A percentile compares a stretch with the other conserved stretches of the same genome.
These are phyloP conservation scores for Termitomyces sp. DNA, from an alignment of 768 basidiomycete genomes.

Conservation along the genomic window DNA sequence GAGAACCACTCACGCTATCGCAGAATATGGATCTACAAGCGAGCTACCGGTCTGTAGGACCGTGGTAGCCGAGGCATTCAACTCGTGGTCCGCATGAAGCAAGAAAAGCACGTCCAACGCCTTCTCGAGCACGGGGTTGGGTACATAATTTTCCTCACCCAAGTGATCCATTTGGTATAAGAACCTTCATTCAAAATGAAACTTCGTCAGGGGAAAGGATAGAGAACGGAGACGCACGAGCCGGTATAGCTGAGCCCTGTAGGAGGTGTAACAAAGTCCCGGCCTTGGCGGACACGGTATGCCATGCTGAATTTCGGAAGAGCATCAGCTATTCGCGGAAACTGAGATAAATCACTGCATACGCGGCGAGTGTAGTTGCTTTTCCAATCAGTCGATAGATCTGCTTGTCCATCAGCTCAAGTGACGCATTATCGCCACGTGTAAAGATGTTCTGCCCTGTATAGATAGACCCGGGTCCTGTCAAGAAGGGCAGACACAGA, in stretches of 20 bases:
- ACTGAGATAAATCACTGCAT: constrained; percentile 19
- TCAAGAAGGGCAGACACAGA: not conserved
- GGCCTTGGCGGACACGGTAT: constrained; percentile 86
- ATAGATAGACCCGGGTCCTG: not conserved
- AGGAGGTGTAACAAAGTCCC: constrained; percentile 82
- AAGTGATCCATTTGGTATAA: constrained; percentile 89
- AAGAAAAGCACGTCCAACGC: constrained; percentile 87
- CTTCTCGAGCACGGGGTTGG: constrained; percentile 81
- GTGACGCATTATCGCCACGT: constrained; percentile 54
- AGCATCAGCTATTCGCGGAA: not conserved
- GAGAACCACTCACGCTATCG: constrained; percentile 53
- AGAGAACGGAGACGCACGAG: constrained; percentile 44
- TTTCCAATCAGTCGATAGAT: constrained; percentile 87
- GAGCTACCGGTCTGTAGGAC: constrained; percentile 87
- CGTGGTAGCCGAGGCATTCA: constrained; percentile 83
- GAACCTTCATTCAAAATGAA: constrained; percentile 42
- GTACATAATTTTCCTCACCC: constrained; percentile 63
- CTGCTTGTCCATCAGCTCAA: constrained; percentile 86
- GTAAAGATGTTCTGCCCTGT: constrained; percentile 77
- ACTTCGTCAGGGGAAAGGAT: not conserved
- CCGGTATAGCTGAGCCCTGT: constrained; percentile 79
- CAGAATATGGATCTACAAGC: constrained; percentile 86
- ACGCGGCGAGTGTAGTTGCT: constrained; percentile 84
- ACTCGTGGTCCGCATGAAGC: constrained; percentile 85
- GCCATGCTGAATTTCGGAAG: constrained; percentile 57